Conservation (phyloP, 352 stramenopile species). For the Thraustochytrium sp. region DNA sequence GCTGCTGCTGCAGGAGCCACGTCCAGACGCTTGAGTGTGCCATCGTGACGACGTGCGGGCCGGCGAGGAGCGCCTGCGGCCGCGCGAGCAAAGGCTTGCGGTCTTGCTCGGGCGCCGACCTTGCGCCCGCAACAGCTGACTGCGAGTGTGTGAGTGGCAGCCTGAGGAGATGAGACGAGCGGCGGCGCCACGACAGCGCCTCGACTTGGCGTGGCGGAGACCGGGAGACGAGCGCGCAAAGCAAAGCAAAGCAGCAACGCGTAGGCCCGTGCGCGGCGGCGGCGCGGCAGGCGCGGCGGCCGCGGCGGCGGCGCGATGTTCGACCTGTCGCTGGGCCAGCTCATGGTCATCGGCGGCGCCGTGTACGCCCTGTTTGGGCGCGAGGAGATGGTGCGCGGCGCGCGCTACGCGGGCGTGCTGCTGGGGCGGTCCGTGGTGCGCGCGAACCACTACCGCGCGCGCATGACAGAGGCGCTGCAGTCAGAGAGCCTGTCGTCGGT, state of each 20-base stretch:
- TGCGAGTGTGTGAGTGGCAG: too few relatives aligned
- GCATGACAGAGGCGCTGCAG: not conserved
- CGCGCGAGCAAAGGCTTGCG: too few relatives aligned
- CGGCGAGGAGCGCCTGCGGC: too few relatives aligned
- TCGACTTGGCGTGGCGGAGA: too few relatives aligned
- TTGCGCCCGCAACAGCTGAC: too few relatives aligned
- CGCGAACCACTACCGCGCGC: not conserved
- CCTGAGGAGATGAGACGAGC: too few relatives aligned
- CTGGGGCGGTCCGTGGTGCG: not conserved
- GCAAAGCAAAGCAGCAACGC: not conserved
- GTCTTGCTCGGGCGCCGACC: too few relatives aligned
- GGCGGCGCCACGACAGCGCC: too few relatives aligned
- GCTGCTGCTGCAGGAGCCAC: too few relatives aligned
- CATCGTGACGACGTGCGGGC: too few relatives aligned
- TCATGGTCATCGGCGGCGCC: not conserved
- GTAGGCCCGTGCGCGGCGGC: not conserved
- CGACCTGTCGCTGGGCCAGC: slow-evolving; percentile 21
- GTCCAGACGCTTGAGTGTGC: too few relatives aligned
- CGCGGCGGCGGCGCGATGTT: not conserved
- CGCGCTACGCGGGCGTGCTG: not conserved
- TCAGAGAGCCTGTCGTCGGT: not conserved
- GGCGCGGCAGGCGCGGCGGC: not conserved
- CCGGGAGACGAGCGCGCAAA: not conserved
- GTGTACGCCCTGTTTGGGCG: not conserved
- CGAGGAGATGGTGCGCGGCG: not conserved